A percentile compares a stretch with the other conserved stretches of the same genome.
Conservation (phyloP, 2,329 filamentous ascomycete genomes). For the Diaporthe citri region DNA sequence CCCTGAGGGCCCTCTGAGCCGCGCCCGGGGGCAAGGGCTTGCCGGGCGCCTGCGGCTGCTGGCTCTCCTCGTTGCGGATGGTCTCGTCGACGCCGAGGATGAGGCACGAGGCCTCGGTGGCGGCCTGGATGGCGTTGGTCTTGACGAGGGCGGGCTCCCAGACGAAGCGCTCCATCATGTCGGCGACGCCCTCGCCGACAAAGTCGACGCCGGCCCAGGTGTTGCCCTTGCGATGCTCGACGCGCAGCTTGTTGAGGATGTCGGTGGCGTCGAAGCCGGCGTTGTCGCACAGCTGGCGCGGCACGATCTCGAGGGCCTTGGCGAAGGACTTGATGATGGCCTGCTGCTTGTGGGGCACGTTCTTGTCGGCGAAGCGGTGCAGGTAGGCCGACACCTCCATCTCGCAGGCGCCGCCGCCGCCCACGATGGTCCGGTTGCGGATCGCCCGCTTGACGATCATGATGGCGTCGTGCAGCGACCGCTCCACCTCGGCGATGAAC, state of each 20-base stretch:
- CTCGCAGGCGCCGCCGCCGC: conserved; percentile 92
- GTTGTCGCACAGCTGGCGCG: conserved; percentile 97
- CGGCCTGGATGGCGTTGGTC: conserved; percentile 96
- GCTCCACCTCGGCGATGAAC: conserved; percentile 98
- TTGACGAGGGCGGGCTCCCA: conserved; percentile 98
- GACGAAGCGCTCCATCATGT: conserved; percentile 96
- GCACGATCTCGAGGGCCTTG: conserved; percentile 96
- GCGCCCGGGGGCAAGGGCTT: conserved; percentile 82
- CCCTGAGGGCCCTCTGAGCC: conserved; percentile 88
- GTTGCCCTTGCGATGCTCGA: conserved; percentile 94
- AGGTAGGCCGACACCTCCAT: conserved; percentile 98
- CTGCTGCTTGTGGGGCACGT: conserved; percentile 95
- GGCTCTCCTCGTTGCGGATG: conserved; percentile 96
- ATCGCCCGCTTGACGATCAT: conserved; percentile 99
- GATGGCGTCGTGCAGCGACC: conserved; percentile 97
- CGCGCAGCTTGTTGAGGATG: conserved; percentile 94
- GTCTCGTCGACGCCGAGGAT: conserved; percentile 98
- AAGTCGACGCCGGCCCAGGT: conserved; percentile 98
- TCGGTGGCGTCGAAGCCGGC: conserved; percentile 98
- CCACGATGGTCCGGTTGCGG: conserved; percentile 94
- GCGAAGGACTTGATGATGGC: conserved; percentile 98
- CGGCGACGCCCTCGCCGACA: conserved; percentile 86
- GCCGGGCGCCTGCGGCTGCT: conserved; percentile 83
- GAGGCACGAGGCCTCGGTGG: conserved; percentile 93
- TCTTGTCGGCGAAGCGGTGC: conserved; percentile 91